Conservation (phyloP, 1,284 basidiomycete species). For the Mrakiaceae sp. region DNA sequence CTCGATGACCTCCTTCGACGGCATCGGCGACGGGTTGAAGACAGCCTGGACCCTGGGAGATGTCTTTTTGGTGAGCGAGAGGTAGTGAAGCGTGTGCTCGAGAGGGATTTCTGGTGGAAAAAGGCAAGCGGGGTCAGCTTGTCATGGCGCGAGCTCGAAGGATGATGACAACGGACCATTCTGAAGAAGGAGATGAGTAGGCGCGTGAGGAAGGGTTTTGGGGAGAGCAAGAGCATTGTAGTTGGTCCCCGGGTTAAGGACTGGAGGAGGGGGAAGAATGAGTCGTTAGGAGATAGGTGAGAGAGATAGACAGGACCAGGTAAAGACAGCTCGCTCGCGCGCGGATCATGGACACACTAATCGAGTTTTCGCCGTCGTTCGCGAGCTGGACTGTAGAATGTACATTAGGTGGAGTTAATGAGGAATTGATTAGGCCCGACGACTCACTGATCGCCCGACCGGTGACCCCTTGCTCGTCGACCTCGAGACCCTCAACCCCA, state of each 20-base stretch:
- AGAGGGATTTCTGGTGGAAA: constrained; percentile 39
- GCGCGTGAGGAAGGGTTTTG: constrained; percentile 19
- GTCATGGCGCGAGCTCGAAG: too few species aligned
- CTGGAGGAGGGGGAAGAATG: constrained; percentile 19
- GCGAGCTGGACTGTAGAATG: constrained; percentile 31
- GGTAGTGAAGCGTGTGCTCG: constrained; percentile 35
- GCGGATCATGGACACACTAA: constrained; percentile 26
- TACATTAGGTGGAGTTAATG: too few species aligned
- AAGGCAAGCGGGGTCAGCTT: too few species aligned
- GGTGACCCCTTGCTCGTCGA: constrained; percentile 30
- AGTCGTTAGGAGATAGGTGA: too few species aligned
- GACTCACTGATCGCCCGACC: constrained; percentile 35
- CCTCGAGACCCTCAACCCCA: constrained; percentile 23
- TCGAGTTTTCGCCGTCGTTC: constrained; percentile 37
- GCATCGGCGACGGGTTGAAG: constrained; percentile 49
- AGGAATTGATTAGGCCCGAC: too few species aligned
- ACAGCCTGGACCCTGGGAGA: constrained; percentile 28
- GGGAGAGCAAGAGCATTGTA: constrained; percentile 3
- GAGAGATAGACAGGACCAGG: not conserved
- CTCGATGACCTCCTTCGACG: constrained; percentile 31
- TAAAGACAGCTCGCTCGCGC: not conserved
- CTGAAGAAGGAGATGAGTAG: constrained; percentile 43
- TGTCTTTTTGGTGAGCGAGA: constrained; percentile 21
- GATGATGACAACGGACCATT: constrained; percentile 26
- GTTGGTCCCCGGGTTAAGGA: constrained; percentile 36